phyloP scores from a whole-genome alignment of 768 basidiomycete genomes.

The Mycena rebaudengoi region DNA sequence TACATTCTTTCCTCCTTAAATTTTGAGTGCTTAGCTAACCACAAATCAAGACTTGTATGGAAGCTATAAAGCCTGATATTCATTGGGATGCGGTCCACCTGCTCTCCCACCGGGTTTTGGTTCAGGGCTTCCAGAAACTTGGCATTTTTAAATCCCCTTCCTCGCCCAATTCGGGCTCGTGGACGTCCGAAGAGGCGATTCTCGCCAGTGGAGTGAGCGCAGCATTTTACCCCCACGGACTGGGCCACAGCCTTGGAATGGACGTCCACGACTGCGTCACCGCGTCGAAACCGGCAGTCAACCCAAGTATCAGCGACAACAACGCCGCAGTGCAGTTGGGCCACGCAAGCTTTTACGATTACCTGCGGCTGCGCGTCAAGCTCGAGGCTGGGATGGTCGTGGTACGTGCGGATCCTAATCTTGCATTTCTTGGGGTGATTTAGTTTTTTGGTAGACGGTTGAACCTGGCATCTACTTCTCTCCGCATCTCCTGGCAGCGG shows the following conservation, averaged over 20 bases:
- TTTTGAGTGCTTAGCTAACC: not conserved
- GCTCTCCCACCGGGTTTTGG: constrained; percentile 82
- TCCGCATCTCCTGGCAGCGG: constrained; percentile 73
- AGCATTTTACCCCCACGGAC: constrained; percentile 95
- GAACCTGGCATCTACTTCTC: constrained; percentile 93
- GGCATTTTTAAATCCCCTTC: constrained; percentile 81
- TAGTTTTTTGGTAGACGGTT: constrained; percentile 66
- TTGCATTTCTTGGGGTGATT: not conserved
- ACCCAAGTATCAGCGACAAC: constrained; percentile 54
- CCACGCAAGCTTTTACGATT: constrained; percentile 77
- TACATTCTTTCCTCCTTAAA: constrained; percentile 36
- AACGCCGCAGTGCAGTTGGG: constrained; percentile 38
- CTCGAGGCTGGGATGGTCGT: constrained; percentile 86
- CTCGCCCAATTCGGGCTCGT: constrained; percentile 56
- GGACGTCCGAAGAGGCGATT: constrained; percentile 73
- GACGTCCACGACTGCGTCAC: constrained; percentile 94
- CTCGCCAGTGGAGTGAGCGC: constrained; percentile 78
- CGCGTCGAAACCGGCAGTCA: constrained; percentile 76
- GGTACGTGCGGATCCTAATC: constrained; percentile 53
- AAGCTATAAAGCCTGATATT: constrained; percentile 73
- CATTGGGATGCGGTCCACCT: constrained; percentile 93
- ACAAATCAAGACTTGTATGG: constrained; percentile 69
- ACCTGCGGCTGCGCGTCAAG: constrained; percentile 80
- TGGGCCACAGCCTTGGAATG: constrained; percentile 90
- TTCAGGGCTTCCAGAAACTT: constrained; percentile 81